Evolutionary conservation across 164 flowering plant species (phyloP), one percentile per base, ranked within the genome.

Genomic region (Brasenia schreberi): DNA sequence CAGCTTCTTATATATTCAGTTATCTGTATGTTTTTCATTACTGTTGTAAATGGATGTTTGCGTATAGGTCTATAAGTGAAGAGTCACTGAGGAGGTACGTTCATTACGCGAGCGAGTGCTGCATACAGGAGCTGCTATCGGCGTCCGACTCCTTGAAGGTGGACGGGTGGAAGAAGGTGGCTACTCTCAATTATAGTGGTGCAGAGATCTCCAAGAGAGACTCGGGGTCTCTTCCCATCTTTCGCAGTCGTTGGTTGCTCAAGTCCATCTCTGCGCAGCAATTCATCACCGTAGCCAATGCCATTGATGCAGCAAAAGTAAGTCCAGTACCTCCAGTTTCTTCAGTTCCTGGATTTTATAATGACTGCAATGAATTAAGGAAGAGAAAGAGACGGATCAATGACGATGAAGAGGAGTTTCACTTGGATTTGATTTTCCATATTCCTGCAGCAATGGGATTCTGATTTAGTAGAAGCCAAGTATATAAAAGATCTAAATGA

Each of bases 231-330:
- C 77, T 80, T 59, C 82, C 83, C 73, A 76, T 75, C 59, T 90
- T 87, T 18, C 84, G 91, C 17, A 88, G 95, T 76, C 84, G 95
- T 0, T 77, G 95, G 88, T 56, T 83, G 42, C 86, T 88, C 64
- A 74, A 65, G 67, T 87, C 95, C 11, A 82, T 88, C 70, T 84
- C 97, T 0, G 87, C 91, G 0, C 76, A 88, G 66, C 92, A 88
- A 69, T 87, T 91, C 79, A 81, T 87, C n/a, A 81, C 86, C 0
- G 93, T 91, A 5, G 93, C 93, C 67, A 91, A 82, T 74, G 93
- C 97, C 64, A 90, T 90, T 19, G 90, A 85, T 70, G 95, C 97
- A 62, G 97, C 97, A 19, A 91, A 83, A 89, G 97, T 87, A 5
- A 67, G 18, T 61, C 45, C 10, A 2, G 16, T 12, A n/a, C 49